Evolutionary conservation across 2,329 filamentous ascomycete genomes (phyloP), one percentile per base, ranked within the genome.

Genomic region (Nannizziopsis arthrosporioides): DNA sequence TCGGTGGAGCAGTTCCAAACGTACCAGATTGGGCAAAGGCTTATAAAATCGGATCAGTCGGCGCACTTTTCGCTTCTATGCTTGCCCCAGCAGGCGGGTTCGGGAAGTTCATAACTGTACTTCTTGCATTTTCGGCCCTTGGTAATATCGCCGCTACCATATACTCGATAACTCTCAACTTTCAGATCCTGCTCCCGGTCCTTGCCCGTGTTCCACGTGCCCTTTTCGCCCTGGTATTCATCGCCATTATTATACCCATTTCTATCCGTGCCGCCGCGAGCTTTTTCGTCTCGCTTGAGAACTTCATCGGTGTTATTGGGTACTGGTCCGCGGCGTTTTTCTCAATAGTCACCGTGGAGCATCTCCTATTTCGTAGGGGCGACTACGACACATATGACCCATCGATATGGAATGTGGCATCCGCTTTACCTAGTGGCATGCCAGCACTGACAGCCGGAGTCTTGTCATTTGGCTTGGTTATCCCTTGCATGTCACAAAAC

Each of bases 151-250:
- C 84, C 4, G 73, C 80, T 1, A 76, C 78, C 0, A 79, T 76
- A 1, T 83, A 84, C 62, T 76, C 76, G 10, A 71, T 77, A 5
- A 78, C 79, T 0, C 73, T 85, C n/a, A 78, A 81, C 53, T 81
- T 81, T 55, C 81, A 85, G 58, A 76, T 81, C 38, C 70, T 85
- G 3, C 79, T 78, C 1, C 69, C 74, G 10, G 76, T 74, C 54
- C 71, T 75, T 17, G 73, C 75, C 42, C 67, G 63, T 10, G 68
- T 85, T 0, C 81, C 82, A 2, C 73, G 82, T 27, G 74, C 76
- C 17, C 60, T 82, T 31, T 85, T 75, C 0, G 57, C 81, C 3
- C 72, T 76, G 2, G 73, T 78, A 0, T 62, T 84, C 35, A 75
- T 84, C 39, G 81, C 78, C 58, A 77, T 77, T 7, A 73, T 81